Base-by-base conservation (phyloP, 176 grass and related monocot species). In the Rhynchospora pubera region DNA sequence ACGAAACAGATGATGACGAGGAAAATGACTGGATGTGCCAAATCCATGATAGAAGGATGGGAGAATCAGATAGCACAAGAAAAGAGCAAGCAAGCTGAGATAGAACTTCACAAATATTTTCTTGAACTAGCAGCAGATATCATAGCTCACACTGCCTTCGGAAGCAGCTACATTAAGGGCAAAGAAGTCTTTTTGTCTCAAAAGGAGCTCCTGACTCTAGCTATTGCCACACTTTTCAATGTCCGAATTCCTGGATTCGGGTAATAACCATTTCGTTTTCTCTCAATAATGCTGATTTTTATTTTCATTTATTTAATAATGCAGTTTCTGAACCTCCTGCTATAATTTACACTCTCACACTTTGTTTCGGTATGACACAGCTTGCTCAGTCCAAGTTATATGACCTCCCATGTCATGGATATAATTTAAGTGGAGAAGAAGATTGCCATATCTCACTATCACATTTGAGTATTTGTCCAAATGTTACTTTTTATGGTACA, bases 141-240 rank as follows among this genome's bases (percentile, higher is more conserved):
- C 2, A 94, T 94, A 80, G 89, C 89, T 32, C 89, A 86, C 65
- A 86, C 92, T 42, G 87, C 89, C 82, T 91, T 91, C 39, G 89
- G 92, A 1, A 90, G 92, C 77, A 91, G 84, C 86, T 94, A 83
- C 56, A 62, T 30, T 9, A 63, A 88, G 28, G 90, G 93, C 0
- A 95, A 92, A 61, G 90, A 92, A 85, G 87, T 95, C 84, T 90
- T 95, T 64, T 6, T 83, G 0, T 86, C 90, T 60, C 90, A 95
- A 62, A 65, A 77, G 15, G 86, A 90, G 88, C 88, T 95, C 64
- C 84, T 86, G 71, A 16, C 50, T 79, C 80, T 92, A 57, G 93
- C 86, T 2, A 30, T 86, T 30, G 45, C 80, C 24, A 42, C 50
- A 69, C 2, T 87, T 9, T 77, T 66, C 68, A 57, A 0, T 22